Percentiles rank a stretch among this genome's conserved stretches.
Evolutionary conservation across 2,329 filamentous ascomycete species (phyloP).

Genomic region (Xylariaceae sp.): DNA sequence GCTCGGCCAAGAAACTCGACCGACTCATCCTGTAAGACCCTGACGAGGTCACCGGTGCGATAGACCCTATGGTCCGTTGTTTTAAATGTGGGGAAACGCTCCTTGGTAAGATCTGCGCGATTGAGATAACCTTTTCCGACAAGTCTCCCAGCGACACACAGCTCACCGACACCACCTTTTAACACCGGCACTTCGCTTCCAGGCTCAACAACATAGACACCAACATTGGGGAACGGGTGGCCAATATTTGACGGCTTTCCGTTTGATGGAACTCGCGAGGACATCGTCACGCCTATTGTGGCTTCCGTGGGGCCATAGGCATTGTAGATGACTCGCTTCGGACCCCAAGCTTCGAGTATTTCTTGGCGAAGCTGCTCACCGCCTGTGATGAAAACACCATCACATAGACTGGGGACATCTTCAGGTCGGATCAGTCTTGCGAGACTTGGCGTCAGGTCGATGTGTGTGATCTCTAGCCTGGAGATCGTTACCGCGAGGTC

Average conservation of each 20-base stretch:
- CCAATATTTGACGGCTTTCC: conserved; percentile 88
- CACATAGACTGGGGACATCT: conserved; percentile 73
- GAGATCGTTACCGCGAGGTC: conserved; percentile 73
- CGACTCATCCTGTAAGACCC: conserved; percentile 72
- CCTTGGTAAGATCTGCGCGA: conserved; percentile 67
- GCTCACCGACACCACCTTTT: conserved; percentile 75
- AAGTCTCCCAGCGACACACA: conserved; percentile 81
- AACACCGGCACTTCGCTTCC: conserved; percentile 68
- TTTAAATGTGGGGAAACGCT: conserved; percentile 67
- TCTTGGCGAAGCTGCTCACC: conserved; percentile 86
- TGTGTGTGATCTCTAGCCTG: conserved; percentile 74
- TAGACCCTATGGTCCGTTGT: conserved; percentile 63
- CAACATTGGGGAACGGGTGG: conserved; percentile 80
- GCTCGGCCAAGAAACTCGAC: conserved; percentile 85
- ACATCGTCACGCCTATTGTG: conserved; percentile 90
- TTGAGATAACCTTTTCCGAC: conserved; percentile 90
- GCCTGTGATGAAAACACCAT: conserved; percentile 88
- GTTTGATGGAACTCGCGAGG: conserved; percentile 70
- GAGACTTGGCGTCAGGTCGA: conserved; percentile 85
- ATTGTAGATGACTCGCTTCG: conserved; percentile 79
- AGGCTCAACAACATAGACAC: conserved; percentile 71
- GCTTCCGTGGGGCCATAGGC: conserved; percentile 90
- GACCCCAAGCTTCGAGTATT: conserved; percentile 81
- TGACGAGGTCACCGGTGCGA: conserved; percentile 82
- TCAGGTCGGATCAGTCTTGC: conserved; percentile 74